phyloP scores from a whole-genome alignment of 768 basidiomycete genomes.

The Auriculariales sp. region DNA sequence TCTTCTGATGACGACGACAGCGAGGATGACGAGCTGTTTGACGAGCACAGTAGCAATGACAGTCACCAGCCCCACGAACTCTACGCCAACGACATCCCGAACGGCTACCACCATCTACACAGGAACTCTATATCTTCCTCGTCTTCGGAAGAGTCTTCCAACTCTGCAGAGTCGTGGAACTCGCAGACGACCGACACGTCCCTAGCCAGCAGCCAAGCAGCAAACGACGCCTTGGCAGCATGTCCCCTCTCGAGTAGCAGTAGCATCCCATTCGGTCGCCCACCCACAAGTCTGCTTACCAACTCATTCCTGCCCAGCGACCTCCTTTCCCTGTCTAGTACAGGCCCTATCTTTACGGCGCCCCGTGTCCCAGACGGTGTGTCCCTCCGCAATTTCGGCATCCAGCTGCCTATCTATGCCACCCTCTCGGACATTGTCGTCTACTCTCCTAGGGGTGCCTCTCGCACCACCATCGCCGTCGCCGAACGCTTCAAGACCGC shows the following conservation, averaged over 20 bases:
- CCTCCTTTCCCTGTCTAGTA: constrained; percentile 16
- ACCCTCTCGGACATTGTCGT: constrained; percentile 83
- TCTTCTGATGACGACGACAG: constrained; percentile 16
- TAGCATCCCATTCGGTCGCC: constrained; percentile 1
- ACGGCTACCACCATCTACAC: constrained; percentile 11
- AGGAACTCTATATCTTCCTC: constrained; percentile 7
- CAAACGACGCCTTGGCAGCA: constrained; percentile 1
- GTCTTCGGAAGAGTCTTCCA: constrained; percentile 11
- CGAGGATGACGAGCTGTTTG: constrained; percentile 13
- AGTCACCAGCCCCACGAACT: constrained; percentile 12
- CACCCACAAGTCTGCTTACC: constrained; percentile 12
- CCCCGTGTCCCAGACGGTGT: constrained; percentile 68
- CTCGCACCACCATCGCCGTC: constrained; percentile 37
- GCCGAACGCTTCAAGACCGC: constrained; percentile 55
- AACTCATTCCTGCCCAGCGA: constrained; percentile 21
- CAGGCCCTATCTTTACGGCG: constrained; percentile 54
- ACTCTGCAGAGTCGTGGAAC: constrained; percentile 5
- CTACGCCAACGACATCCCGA: constrained; percentile 18
- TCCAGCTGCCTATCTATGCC: constrained; percentile 80
- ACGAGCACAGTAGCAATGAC: constrained; percentile 11
- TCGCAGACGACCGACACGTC: constrained; percentile 5
- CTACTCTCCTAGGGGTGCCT: constrained; percentile 59
- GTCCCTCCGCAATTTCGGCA: constrained; percentile 74
- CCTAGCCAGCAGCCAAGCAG: constrained; percentile 1
- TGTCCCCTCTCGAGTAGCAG: constrained; percentile 1